These are phyloP conservation scores for Ganoderma leucocontextum DNA, from an alignment of 1,284 basidiomycete genomes.

Conservation along the genomic window DNA sequence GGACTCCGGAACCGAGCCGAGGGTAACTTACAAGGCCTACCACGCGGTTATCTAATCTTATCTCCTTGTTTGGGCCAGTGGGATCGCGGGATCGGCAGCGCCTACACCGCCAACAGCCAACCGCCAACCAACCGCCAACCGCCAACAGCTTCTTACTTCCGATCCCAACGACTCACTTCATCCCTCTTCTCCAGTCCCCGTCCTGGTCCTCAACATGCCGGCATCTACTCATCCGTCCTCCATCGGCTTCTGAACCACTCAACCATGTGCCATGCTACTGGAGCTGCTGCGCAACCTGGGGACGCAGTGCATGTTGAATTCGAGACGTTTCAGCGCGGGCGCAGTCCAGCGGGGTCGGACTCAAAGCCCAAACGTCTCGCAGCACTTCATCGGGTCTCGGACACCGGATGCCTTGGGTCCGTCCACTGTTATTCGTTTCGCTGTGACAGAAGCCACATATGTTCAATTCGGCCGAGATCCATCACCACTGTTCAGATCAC, in stretches of 20 bases:
- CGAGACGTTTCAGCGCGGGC: conserved; percentile 3
- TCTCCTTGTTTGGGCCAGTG: background rate
- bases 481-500: conserved; percentile 19
- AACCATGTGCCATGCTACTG: background rate
- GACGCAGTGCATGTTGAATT: background rate
- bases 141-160: background rate
- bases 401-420: conserved; percentile 9
- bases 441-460: conserved; percentile 24
- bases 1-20: conserved; percentile 21
- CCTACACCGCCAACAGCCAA: conserved; percentile 2
- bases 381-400: background rate
- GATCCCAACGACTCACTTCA: background rate
- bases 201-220: background rate
- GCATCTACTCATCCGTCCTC: background rate
- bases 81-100: conserved; percentile 15
- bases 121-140: too few species aligned
- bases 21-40: conserved; percentile 20
- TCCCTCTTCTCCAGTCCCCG: background rate
- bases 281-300: conserved; percentile 1
- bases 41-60: conserved; percentile 36
- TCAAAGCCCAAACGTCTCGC: background rate
- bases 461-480: conserved; percentile 2
- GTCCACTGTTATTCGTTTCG: conserved; percentile 11
- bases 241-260: background rate
- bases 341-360: conserved; percentile 5